Evolutionary conservation across 352 stramenopile species (phyloP).

Genomic region (Phytophthora pistaciae): DNA sequence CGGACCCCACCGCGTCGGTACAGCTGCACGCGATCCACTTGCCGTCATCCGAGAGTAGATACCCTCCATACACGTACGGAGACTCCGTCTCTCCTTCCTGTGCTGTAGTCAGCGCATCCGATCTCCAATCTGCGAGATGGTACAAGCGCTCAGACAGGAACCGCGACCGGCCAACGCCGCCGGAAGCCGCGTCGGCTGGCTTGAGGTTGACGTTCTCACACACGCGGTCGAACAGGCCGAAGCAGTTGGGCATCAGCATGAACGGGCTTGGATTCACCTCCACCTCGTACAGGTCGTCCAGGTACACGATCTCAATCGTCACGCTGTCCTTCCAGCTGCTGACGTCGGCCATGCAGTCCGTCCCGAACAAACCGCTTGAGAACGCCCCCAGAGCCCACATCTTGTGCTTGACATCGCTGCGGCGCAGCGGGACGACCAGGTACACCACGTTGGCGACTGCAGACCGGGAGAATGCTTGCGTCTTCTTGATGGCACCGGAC

Average conservation of each 20-base stretch:
- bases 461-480: slow-evolving; percentile 70
- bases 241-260: slow-evolving; percentile 62
- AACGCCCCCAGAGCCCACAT: slow-evolving; percentile 78
- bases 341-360: slow-evolving; percentile 28
- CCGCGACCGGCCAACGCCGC: slow-evolving; percentile 28
- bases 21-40: slow-evolving; percentile 72
- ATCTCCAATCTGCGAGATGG: slow-evolving; percentile 56
- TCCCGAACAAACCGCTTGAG: slow-evolving; percentile 62
- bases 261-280: slow-evolving; percentile 69
- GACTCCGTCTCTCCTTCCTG: slow-evolving; percentile 18
- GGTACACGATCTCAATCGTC: slow-evolving; percentile 72
- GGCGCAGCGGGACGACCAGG: slow-evolving; percentile 71
- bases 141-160: slow-evolving; percentile 76
- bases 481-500: slow-evolving; percentile 59
- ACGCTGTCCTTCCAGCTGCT: slow-evolving; percentile 60
- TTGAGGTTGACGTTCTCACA: slow-evolving; percentile 68
- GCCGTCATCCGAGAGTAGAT: slow-evolving; percentile 57
- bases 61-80: slow-evolving; percentile 60
- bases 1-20: slow-evolving; percentile 63
- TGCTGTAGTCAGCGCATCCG: slow-evolving; percentile 4
- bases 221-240: slow-evolving; percentile 78
- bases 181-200: slow-evolving; percentile 29
- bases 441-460: slow-evolving; percentile 76
- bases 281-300: slow-evolving; percentile 79
- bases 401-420: slow-evolving; percentile 77